A percentile compares a stretch with the other conserved stretches of the same genome.
Evolutionary conservation across 306 rosid genomes (phyloP).

Genomic region (Acacia melanoxylon): DNA sequence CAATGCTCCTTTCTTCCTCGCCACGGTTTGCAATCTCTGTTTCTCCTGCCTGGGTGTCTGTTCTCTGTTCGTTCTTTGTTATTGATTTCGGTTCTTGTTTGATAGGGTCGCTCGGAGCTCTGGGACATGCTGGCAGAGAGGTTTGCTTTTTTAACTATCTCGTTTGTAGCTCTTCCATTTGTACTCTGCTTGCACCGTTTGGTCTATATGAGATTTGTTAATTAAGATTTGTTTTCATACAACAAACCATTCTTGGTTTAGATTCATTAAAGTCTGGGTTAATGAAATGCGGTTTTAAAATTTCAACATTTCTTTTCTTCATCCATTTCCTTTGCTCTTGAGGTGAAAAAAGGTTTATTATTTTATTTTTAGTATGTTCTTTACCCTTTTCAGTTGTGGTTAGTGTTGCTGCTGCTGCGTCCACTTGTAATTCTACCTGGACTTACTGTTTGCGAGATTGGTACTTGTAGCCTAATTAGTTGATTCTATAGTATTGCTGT

Average conservation of each 20-base stretch:
- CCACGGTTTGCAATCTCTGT: slow-evolving; percentile 32
- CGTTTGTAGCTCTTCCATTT: not conserved
- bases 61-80: not conserved
- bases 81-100: slow-evolving; percentile 21
- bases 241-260: not conserved
- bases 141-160: slow-evolving; percentile 25
- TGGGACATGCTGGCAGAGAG: slow-evolving; percentile 33
- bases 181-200: not conserved
- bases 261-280: not conserved
- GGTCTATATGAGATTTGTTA: not conserved
- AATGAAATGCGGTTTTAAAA: not conserved
- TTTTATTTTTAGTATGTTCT: not conserved
- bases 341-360: not conserved
- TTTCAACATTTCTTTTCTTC: not conserved
- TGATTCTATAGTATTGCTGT: not conserved
- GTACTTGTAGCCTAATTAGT: not conserved
- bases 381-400: not conserved
- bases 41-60: not conserved
- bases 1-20: slow-evolving; percentile 34
- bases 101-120: slow-evolving; percentile 22
- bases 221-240: not conserved
- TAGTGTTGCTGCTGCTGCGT: not conserved
- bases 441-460: not conserved
- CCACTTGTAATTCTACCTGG: not conserved
- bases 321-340: not conserved